Evolutionary conservation across 768 basidiomycete species (phyloP).

Genomic region (Rubroboletus satanas): DNA sequence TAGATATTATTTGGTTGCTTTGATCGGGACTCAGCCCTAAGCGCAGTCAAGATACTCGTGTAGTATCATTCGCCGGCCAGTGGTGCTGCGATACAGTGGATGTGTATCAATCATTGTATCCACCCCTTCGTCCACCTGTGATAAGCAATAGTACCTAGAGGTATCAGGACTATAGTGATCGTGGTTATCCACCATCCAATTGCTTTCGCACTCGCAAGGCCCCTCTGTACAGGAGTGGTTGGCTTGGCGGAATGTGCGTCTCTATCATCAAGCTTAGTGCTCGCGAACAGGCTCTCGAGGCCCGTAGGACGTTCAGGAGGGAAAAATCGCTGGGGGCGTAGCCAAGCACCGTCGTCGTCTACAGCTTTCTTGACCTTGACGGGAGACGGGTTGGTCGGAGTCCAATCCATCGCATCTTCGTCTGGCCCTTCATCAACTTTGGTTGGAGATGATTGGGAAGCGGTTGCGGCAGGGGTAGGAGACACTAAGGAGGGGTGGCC

Average conservation of each 20-base stretch:
- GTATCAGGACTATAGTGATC: conserved; percentile 16
- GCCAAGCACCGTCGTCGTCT: conserved; percentile 42
- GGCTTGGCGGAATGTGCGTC: background rate
- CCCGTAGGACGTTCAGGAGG: conserved; percentile 76
- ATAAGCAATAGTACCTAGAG: conserved; percentile 19
- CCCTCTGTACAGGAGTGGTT: background rate
- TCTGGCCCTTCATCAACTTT: conserved; percentile 28
- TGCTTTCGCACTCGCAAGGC: background rate
- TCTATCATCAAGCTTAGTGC: conserved; percentile 53
- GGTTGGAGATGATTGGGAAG: conserved; percentile 25
- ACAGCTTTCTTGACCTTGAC: conserved; percentile 21
- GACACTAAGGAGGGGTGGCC: conserved; percentile 60
- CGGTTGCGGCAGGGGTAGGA: conserved; percentile 18
- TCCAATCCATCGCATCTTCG: conserved; percentile 64
- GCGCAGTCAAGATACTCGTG: conserved; percentile 1
- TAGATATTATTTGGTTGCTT: conserved; percentile 9
- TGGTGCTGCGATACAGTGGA: background rate
- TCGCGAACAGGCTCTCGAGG: conserved; percentile 65
- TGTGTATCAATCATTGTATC: conserved; percentile 21
- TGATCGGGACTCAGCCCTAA: conserved; percentile 6
- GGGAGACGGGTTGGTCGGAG: conserved; percentile 44
- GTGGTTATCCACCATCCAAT: conserved; percentile 11
- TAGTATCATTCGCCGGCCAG: background rate
- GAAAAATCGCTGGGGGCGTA: conserved; percentile 73
- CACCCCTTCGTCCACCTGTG: conserved; percentile 21